phyloP scores from a whole-genome alignment of 352 stramenopile genomes.

The Phytopythium montanum region DNA sequence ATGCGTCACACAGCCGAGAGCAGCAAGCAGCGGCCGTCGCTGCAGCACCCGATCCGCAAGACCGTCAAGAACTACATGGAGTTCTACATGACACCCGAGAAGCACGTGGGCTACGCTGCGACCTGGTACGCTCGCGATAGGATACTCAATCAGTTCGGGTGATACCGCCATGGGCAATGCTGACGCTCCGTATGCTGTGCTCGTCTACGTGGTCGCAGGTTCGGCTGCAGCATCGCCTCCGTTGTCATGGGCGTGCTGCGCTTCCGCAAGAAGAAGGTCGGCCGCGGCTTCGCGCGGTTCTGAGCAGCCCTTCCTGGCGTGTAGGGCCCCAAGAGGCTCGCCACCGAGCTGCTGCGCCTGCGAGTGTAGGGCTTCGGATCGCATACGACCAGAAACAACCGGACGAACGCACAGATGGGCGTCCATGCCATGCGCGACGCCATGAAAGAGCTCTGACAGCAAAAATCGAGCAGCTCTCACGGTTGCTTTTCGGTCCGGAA shows the following conservation, averaged over 20 bases:
- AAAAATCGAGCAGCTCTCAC: neutral
- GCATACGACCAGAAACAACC: neutral
- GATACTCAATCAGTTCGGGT: neutral
- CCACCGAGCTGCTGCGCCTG: neutral
- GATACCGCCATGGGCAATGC: neutral
- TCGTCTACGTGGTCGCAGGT: constrained; percentile 30
- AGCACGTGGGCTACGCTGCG: constrained; percentile 78
- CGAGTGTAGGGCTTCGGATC: neutral
- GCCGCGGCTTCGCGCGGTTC: constrained; percentile 9
- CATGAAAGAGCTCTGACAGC: neutral
- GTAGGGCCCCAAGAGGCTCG: neutral
- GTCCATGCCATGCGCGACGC: neutral
- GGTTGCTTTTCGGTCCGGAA: neutral
- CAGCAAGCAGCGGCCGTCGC: constrained; percentile 25
- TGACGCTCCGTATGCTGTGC: neutral
- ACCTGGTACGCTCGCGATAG: constrained; percentile 52
- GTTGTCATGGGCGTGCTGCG: constrained; percentile 67
- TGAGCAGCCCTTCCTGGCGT: neutral
- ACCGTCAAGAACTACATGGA: constrained; percentile 74
- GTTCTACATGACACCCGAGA: constrained; percentile 89
- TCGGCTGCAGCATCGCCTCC: constrained; percentile 73
- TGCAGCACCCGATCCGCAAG: constrained; percentile 68
- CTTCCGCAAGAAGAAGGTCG: constrained; percentile 53
- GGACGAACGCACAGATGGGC: neutral
- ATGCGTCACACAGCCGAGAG: constrained; percentile 28